Evolutionary conservation across 176 grass and related monocot species (phyloP).

Genomic region (Oryza longistaminata): DNA sequence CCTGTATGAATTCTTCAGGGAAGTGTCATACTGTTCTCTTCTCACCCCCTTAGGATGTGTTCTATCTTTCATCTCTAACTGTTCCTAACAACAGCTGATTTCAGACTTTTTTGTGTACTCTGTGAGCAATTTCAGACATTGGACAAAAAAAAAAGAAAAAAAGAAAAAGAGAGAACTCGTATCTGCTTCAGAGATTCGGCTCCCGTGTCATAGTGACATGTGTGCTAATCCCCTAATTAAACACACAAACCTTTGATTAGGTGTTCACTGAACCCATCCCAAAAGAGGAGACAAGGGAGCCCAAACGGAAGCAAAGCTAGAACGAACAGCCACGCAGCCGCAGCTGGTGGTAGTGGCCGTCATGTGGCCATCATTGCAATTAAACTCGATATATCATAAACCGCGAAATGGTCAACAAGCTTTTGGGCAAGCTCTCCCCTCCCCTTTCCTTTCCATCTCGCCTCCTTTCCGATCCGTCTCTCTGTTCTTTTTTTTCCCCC

Average conservation of each 20-base stretch:
- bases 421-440: slow-evolving; percentile 21
- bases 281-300: slow-evolving; percentile 34
- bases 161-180: background rate
- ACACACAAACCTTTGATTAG: background rate
- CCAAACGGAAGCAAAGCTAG: slow-evolving; percentile 30
- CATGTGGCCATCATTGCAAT: slow-evolving; percentile 48
- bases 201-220: background rate
- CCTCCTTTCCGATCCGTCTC: slow-evolving; percentile 1
- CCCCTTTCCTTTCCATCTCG: background rate
- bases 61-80: background rate
- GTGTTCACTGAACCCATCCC: slow-evolving; percentile 13
- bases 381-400: slow-evolving; percentile 4
- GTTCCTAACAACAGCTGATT: background rate
- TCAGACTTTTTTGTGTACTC: no score
- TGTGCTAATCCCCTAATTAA: background rate
- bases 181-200: slow-evolving; percentile 7
- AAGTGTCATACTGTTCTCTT: no score
- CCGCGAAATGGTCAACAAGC: slow-evolving; percentile 37
- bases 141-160: no score
- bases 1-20: slow-evolving; percentile 22
- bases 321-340: background rate
- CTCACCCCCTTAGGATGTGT: no score
- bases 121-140: background rate
- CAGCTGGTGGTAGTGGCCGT: slow-evolving; percentile 49
- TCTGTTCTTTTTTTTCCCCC: background rate